Percentiles rank a stretch among this genome's conserved stretches.
Evolutionary conservation across 805 yeast genomes (phyloP).

Genomic region (Saccharomycopsis fibuligera): DNA sequence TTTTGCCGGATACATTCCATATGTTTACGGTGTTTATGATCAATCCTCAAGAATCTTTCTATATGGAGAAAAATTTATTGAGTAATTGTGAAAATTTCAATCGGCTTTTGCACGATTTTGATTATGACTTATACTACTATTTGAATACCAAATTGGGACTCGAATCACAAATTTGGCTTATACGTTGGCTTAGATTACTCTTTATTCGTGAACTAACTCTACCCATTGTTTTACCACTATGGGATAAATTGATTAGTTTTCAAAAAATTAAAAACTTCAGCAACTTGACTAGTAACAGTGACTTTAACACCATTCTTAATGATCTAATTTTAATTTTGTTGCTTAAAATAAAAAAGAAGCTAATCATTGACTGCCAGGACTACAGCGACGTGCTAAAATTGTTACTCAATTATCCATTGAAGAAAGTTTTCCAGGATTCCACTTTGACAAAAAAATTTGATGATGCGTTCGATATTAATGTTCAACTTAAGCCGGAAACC

Average conservation of each 20-base stretch:
- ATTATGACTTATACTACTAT: conserved; percentile 40
- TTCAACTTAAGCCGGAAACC: too few relatives aligned
- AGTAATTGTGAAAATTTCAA: conserved; percentile 41
- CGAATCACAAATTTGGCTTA: conserved; percentile 47
- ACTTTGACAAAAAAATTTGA: conserved; percentile 34
- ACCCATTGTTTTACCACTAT: conserved; percentile 30
- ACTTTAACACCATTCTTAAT: conserved; percentile 32
- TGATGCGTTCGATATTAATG: conserved; percentile 18
- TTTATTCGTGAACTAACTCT: conserved; percentile 41
- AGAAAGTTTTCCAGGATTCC: conserved; percentile 26
- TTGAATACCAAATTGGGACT: conserved; percentile 37
- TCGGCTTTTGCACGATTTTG: conserved; percentile 37
- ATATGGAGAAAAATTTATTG: conserved; percentile 36
- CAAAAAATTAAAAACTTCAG: conserved; percentile 26
- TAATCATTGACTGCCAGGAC: conserved; percentile 38
- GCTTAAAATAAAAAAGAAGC: conserved; percentile 37
- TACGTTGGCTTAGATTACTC: conserved; percentile 41
- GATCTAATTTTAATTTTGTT: conserved; percentile 36
- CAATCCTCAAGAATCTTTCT: conserved; percentile 38
- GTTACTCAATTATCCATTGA: conserved; percentile 40
- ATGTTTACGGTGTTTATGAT: conserved; percentile 40
- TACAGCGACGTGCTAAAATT: conserved; percentile 42
- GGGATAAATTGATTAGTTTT: conserved; percentile 38
- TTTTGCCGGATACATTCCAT: conserved; percentile 38
- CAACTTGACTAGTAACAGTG: conserved; percentile 29